Base-by-base conservation (phyloP, 2,329 filamentous ascomycete species). In the Catunica adiposa region DNA sequence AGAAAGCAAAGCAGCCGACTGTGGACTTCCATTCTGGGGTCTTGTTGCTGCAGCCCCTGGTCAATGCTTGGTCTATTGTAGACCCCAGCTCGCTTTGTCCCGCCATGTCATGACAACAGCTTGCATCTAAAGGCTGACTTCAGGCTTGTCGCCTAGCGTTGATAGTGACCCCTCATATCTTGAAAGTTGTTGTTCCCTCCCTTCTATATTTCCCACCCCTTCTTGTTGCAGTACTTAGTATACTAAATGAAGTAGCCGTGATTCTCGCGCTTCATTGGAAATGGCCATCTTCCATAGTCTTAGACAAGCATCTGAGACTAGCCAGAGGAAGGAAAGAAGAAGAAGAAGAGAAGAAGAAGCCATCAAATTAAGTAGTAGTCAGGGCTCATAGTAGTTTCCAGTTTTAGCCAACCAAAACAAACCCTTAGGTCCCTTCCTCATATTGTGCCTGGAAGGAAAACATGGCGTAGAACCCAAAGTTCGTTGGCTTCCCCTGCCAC, bases 351-450 rank as follows among this genome's bases (percentile, higher is more conserved):
- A 11, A 11, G 11, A 15, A n/a, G 38, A 20, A 5, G 4, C 15
- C 17, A 5, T n/a, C 38, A 42, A 42, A 42, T n/a, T 6, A n/a
- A 42, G 17, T 20, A 42, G 14, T 42, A 42, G 14, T 20, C n/a
- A 42, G 4, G 11, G 29, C 29, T 11, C 29, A 15, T 42, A 42
- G 38, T 42, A 42, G 38, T 42, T 42, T 5, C 14, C 15, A 20
- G n/a, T 4, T 42, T 42, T 42, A 42, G n/a, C 5, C 29, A 23
- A 40, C 34, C 23, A 25, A 53, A 53, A 56, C 50, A 56, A 56
- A 56, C 55, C 55, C 48, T 56, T 56, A 53, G 22, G 40, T 53
- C 40, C 11, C 46, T 37, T 44, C 26, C 37, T 53, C 47, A 25
- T 42, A 14, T 34, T 11, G 29, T 34, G 11, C 38, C 44, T 50